Percentiles rank a stretch among this genome's conserved stretches.
Conservation (phyloP, 2,329 filamentous ascomycete species). For the Arthrocladium fulminans region DNA sequence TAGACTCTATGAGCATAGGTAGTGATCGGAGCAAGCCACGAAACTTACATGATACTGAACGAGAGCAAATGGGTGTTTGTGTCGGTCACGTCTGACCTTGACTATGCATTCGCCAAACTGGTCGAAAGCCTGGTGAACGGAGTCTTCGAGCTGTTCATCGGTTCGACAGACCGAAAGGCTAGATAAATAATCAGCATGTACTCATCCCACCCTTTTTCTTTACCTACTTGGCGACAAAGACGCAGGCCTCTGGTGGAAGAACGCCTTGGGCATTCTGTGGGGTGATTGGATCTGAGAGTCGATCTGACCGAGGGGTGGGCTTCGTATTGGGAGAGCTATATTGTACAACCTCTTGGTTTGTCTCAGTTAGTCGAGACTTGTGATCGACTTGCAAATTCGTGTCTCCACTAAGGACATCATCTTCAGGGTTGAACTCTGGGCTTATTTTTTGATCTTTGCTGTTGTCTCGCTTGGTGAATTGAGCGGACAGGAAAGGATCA, state of each 20-base stretch:
- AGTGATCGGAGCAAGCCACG: neutral
- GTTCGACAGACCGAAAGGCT: conserved; percentile 25
- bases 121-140: conserved; percentile 27
- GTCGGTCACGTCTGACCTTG: conserved; percentile 29
- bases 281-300: conserved; percentile 24
- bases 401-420: conserved; percentile 12
- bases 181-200: conserved; percentile 13
- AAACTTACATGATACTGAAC: conserved; percentile 31
- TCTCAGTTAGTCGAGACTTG: neutral
- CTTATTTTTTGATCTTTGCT: neutral
- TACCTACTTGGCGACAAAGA: conserved; percentile 34
- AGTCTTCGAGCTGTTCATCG: conserved; percentile 25
- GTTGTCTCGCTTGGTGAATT: neutral
- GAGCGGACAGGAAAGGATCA: neutral
- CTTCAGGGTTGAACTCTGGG: conserved; percentile 5
- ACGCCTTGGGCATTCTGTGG: conserved; percentile 31
- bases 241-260: conserved; percentile 29
- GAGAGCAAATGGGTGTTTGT: conserved; percentile 30
- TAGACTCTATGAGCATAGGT: conserved; percentile 16
- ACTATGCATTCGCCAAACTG: conserved; percentile 29
- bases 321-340: conserved; percentile 6
- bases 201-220: neutral
- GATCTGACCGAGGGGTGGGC: conserved; percentile 23
- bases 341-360: conserved; percentile 3
- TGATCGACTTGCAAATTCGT: neutral